A percentile compares a stretch with the other conserved stretches of the same genome.
Conservation (phyloP, 805 yeast genomes). For the Wickerhamomyces xylosicus region DNA sequence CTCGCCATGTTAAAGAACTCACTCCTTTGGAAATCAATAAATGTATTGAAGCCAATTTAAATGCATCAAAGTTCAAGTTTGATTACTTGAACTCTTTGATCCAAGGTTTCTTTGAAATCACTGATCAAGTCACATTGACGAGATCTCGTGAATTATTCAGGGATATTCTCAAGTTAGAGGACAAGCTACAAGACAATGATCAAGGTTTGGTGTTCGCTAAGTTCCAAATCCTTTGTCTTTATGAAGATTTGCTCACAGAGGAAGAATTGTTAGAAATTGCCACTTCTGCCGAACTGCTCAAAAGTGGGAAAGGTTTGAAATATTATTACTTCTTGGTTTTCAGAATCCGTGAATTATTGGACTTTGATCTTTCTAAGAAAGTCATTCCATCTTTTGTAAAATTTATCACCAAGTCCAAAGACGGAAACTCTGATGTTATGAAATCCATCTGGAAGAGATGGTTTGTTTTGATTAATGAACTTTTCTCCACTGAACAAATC, state of each 20-base stretch:
- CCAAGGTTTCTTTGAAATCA: slow-evolving; percentile 30
- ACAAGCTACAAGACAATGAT: slow-evolving; percentile 11
- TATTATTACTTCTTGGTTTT: slow-evolving; percentile 28
- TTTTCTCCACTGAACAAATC: slow-evolving; percentile 23
- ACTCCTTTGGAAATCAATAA: slow-evolving; percentile 35
- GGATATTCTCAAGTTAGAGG: slow-evolving; percentile 15
- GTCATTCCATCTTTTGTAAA: slow-evolving; percentile 18
- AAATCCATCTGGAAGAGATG: slow-evolving; percentile 36
- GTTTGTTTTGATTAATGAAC: slow-evolving; percentile 35
- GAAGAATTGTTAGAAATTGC: slow-evolving; percentile 13
- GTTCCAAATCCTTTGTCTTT: slow-evolving; percentile 38
- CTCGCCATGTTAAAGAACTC: slow-evolving; percentile 18
- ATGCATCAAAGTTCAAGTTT: slow-evolving; percentile 8
- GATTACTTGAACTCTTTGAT: slow-evolving; percentile 22
- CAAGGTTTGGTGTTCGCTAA: slow-evolving; percentile 34
- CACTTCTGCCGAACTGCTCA: too few relatives aligned
- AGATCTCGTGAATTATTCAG: slow-evolving; percentile 9
- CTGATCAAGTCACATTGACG: slow-evolving; percentile 19
- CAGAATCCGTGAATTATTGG: slow-evolving; percentile 38
- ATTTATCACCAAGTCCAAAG: slow-evolving; percentile 10
- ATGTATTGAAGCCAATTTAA: slow-evolving; percentile 16
- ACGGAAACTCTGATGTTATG: slow-evolving; percentile 8
- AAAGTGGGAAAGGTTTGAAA: slow-evolving; percentile 1
- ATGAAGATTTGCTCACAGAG: slow-evolving; percentile 25
- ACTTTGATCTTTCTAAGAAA: slow-evolving; percentile 14